These are phyloP conservation scores for Lactarius evosmus DNA, from an alignment of 768 basidiomycete species.

Conservation along the genomic window DNA sequence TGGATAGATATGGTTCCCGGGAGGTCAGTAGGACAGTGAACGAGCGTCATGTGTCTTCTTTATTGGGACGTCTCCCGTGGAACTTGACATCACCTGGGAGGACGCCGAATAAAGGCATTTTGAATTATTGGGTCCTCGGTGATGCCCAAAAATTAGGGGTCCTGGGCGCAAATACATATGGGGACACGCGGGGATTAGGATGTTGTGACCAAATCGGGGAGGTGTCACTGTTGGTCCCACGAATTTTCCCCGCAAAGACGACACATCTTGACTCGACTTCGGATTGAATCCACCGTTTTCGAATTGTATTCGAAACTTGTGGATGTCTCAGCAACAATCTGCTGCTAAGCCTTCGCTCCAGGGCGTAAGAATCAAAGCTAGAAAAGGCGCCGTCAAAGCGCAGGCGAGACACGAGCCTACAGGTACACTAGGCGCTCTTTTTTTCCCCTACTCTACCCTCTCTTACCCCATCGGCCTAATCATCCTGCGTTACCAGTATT, in stretches of 20 bases:
- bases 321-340: conserved; percentile 89
- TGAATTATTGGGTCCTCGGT: not conserved
- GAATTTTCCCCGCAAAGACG: not conserved
- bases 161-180: not conserved
- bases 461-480: conserved; percentile 19
- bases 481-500: conserved; percentile 55
- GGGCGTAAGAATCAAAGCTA: conserved; percentile 90
- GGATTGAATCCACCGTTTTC: conserved; percentile 26
- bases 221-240: not conserved
- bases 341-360: conserved; percentile 85
- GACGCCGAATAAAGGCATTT: not conserved
- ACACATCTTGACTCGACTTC: not conserved
- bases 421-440: conserved; percentile 38
- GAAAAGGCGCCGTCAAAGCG: conserved; percentile 90
- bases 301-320: conserved; percentile 48
- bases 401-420: conserved; percentile 91
- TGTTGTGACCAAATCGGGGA: conserved; percentile 8
- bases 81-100: no score
- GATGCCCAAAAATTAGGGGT: no score
- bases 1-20: no score
- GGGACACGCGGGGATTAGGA: not conserved
- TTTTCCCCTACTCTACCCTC: not conserved
- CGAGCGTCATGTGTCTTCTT: not conserved
- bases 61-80: not conserved
- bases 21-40: not conserved